Percentiles rank a stretch among this genome's conserved stretches.
Evolutionary conservation across 495 filamentous ascomycete species (phyloP).

Genomic region (Aspergillus ostianus): DNA sequence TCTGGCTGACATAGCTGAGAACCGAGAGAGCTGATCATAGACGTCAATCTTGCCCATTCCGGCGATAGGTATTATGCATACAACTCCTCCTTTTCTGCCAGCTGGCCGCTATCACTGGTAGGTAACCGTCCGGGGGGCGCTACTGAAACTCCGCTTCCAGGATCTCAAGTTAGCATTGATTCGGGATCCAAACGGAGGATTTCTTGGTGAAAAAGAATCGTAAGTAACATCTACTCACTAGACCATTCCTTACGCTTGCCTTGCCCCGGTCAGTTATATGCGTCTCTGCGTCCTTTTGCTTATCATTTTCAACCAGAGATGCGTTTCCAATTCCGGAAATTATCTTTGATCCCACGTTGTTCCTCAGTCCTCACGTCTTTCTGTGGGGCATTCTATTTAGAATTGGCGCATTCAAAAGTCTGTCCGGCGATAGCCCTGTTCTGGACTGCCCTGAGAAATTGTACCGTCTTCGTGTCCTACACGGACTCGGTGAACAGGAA

Average conservation of each 20-base stretch:
- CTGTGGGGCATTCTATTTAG: slow-evolving; percentile 32
- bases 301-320: slow-evolving; percentile 22
- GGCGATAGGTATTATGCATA: slow-evolving; percentile 35
- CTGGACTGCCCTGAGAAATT: slow-evolving; percentile 28
- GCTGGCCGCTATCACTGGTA: slow-evolving; percentile 36
- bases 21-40: slow-evolving; percentile 13
- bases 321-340: slow-evolving; percentile 31
- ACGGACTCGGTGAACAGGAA: slow-evolving; percentile 29
- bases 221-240: too few species aligned
- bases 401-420: slow-evolving; percentile 27
- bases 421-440: slow-evolving; percentile 19
- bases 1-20: too few species aligned
- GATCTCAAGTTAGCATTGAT: slow-evolving; percentile 30
- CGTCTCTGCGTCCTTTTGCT: neutral
- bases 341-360: slow-evolving; percentile 30
- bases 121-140: slow-evolving; percentile 26
- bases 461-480: slow-evolving; percentile 28
- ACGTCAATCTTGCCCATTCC: slow-evolving; percentile 26
- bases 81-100: slow-evolving; percentile 36
- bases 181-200: slow-evolving; percentile 27
- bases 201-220: slow-evolving; percentile 9
- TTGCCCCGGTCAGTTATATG: too few species aligned
- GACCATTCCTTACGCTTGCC: too few species aligned
- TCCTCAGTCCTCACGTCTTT: slow-evolving; percentile 23
- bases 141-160: slow-evolving; percentile 33